A percentile compares a stretch with the other conserved stretches of the same genome.
These are phyloP conservation scores for Lactifluus volemus DNA, from an alignment of 768 basidiomycete genomes.

Conservation along the genomic window DNA sequence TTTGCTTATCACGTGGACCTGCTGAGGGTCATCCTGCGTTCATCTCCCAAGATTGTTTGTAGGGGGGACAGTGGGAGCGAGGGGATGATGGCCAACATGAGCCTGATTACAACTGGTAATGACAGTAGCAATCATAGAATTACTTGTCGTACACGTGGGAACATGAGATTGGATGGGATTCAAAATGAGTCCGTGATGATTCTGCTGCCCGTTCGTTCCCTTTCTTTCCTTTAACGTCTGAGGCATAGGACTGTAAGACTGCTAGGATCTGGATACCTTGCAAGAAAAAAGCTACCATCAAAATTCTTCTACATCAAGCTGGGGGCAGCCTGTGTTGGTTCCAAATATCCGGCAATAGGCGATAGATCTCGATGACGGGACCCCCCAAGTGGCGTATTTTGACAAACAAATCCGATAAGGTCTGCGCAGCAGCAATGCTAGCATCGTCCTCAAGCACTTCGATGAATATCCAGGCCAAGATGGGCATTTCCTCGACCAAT, in stretches of 20 bases:
- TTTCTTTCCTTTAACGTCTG: neutral
- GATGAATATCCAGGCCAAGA: neutral
- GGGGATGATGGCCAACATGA: no score
- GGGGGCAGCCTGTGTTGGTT: neutral
- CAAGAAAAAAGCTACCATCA: neutral
- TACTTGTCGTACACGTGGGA: no score
- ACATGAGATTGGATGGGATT: no score
- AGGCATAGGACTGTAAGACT: neutral
- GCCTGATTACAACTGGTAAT: no score
- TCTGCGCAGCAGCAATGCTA: neutral
- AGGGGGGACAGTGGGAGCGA: no score
- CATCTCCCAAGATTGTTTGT: no score
- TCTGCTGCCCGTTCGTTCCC: no score
- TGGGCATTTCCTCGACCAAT: neutral
- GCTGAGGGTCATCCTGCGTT: conserved; percentile 69
- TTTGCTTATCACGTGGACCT: conserved; percentile 96
- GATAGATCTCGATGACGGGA: neutral
- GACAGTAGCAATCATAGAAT: no score
- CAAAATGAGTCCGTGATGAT: no score
- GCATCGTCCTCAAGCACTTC: neutral
- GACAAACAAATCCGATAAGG: neutral
- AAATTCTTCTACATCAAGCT: neutral
- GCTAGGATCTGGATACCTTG: neutral
- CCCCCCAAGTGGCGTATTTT: neutral
- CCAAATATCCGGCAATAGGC: neutral